These are phyloP conservation scores for Vaccinium darrowii DNA, from an alignment of 148 eudicot genomes.

Conservation along the genomic window DNA sequence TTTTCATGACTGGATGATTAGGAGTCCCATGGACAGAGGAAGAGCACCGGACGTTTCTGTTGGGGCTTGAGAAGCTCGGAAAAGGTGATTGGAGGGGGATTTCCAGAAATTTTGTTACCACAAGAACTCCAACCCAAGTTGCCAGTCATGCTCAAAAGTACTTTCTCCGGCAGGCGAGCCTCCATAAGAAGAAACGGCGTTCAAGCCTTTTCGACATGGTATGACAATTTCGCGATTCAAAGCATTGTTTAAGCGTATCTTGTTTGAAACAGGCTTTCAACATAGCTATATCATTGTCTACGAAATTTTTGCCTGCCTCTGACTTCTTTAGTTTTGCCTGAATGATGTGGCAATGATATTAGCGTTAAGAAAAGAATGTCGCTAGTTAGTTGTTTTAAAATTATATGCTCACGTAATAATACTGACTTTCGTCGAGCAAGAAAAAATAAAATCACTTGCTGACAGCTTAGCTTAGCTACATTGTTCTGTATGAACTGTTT, in stretches of 20 bases:
- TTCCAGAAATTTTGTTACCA: slow-evolving; percentile 52
- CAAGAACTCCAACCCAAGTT: slow-evolving; percentile 66
- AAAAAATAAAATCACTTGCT: not conserved
- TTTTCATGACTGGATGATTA: slow-evolving; percentile 11
- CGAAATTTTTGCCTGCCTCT: too few species aligned
- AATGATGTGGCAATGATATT: not conserved
- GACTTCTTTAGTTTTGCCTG: not conserved
- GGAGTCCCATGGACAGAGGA: slow-evolving; percentile 66
- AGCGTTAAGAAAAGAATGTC: not conserved
- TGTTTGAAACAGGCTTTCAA: too few species aligned
- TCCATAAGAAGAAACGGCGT: slow-evolving; percentile 46
- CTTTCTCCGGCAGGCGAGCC: slow-evolving; percentile 49
- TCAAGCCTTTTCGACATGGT: slow-evolving; percentile 66
- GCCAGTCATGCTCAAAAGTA: slow-evolving; percentile 74
- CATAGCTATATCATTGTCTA: too few species aligned
- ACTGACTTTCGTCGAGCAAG: too few species aligned
- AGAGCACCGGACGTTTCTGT: slow-evolving; percentile 48
- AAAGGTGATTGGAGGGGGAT: slow-evolving; percentile 75
- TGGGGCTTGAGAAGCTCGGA: slow-evolving; percentile 56
- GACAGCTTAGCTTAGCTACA: not conserved
- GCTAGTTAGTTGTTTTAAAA: too few species aligned
- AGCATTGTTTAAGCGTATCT: not conserved
- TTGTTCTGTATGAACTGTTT: not conserved
- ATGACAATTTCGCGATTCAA: slow-evolving; percentile 1
- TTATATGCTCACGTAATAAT: too few species aligned